Conservation (phyloP, 495 filamentous ascomycete species). For the Friedmanniomyces simplex region DNA sequence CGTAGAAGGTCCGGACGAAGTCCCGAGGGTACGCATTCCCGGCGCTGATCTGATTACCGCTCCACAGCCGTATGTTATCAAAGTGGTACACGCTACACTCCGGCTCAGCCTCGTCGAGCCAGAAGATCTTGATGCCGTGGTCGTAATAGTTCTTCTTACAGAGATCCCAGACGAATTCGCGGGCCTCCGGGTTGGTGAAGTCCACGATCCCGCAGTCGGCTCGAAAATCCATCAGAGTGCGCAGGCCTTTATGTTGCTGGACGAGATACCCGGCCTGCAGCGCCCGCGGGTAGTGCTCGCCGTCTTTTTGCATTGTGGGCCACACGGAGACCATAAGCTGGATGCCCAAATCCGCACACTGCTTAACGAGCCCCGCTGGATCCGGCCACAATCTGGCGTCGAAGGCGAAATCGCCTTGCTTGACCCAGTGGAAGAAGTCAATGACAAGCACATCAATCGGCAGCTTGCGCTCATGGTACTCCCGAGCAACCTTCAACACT, state of each 20-base stretch:
- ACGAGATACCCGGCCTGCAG: slow-evolving; percentile 43
- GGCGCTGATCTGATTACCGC: slow-evolving; percentile 34
- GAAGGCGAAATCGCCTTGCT: slow-evolving; percentile 51
- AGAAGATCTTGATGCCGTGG: slow-evolving; percentile 48
- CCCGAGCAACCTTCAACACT: slow-evolving; percentile 42
- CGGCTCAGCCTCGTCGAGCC: slow-evolving; percentile 53
- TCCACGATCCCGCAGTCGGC: slow-evolving; percentile 48
- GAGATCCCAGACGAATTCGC: slow-evolving; percentile 44
- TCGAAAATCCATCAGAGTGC: slow-evolving; percentile 42
- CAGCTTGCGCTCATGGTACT: slow-evolving; percentile 40
- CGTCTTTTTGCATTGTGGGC: slow-evolving; percentile 45
- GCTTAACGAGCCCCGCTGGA: slow-evolving; percentile 45
- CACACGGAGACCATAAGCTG: slow-evolving; percentile 53
- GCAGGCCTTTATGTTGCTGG: slow-evolving; percentile 43
- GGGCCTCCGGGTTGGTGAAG: slow-evolving; percentile 43
- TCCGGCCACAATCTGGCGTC: slow-evolving; percentile 50
- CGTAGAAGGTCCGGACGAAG: slow-evolving; percentile 46
- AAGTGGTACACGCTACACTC: slow-evolving; percentile 51
- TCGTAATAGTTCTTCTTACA: slow-evolving; percentile 46
- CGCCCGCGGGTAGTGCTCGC: slow-evolving; percentile 46
- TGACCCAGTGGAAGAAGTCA: slow-evolving; percentile 52
- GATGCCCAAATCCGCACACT: slow-evolving; percentile 41
- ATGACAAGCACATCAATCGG: slow-evolving; percentile 49
- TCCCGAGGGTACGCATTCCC: slow-evolving; percentile 48
- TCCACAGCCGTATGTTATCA: slow-evolving; percentile 45